phyloP scores from a whole-genome alignment of 1,284 basidiomycete genomes.

The Ustilago sp. region DNA sequence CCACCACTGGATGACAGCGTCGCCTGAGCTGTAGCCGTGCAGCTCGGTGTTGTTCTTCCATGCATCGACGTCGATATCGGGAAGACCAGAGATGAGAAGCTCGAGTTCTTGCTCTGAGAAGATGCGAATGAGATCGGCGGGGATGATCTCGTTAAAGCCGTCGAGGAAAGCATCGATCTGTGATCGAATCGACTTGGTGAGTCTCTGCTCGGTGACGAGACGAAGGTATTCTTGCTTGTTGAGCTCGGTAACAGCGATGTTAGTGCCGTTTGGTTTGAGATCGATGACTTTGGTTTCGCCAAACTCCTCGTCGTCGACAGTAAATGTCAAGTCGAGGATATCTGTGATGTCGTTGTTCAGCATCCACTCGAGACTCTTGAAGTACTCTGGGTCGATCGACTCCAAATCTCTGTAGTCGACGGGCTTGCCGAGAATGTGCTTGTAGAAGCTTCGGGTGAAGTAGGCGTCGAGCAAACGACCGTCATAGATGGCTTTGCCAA shows the following conservation, averaged over 20 bases:
- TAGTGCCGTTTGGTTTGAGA: conserved; percentile 61
- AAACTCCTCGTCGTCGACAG: conserved; percentile 85
- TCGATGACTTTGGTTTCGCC: conserved; percentile 67
- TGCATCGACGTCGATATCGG: conserved; percentile 98
- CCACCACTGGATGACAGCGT: conserved; percentile 98
- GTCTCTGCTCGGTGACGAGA: conserved; percentile 86
- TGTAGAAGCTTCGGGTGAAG: conserved; percentile 77
- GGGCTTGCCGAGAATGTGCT: conserved; percentile 66
- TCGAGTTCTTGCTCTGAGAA: conserved; percentile 99
- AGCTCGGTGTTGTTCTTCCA: conserved; percentile 95
- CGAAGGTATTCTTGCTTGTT: conserved; percentile 98
- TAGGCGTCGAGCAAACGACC: conserved; percentile 96
- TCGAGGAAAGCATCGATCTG: conserved; percentile 80
- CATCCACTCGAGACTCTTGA: conserved; percentile 77
- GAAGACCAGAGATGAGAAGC: conserved; percentile 94
- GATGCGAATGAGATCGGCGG: conserved; percentile 73
- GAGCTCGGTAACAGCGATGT: conserved; percentile 75
- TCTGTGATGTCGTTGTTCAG: conserved; percentile 74
- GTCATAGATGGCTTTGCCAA: conserved; percentile 93
- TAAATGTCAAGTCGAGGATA: conserved; percentile 84
- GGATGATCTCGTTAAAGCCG: conserved; percentile 96
- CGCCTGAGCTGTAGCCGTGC: conserved; percentile 79
- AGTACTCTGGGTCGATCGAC: conserved; percentile 76
- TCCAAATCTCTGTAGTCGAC: conserved; percentile 68
- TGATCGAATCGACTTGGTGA: conserved; percentile 86